Evolutionary conservation across 345 rosid genomes (phyloP), one percentile per base, ranked within the genome.

Genomic region (Populus euphratica): DNA sequence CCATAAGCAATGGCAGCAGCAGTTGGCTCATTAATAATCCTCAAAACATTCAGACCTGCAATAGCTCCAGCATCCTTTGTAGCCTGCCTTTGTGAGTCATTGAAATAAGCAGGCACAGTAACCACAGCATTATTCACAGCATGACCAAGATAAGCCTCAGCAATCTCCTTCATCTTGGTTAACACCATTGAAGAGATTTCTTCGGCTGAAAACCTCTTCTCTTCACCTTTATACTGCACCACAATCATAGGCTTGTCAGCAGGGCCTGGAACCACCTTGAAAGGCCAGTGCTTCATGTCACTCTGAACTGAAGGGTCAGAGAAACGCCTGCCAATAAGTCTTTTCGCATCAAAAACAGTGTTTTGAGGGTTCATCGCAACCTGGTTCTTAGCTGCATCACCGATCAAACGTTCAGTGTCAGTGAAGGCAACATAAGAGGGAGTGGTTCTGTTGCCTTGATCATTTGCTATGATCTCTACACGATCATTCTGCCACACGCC

Each of bases 221-320:
- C 69, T 59, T 77, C 79, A 5, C 79, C 79, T 70, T 77, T 77
- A 25, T 70, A 77, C 39, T 29, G 29, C 4, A 70, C 74, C 54
- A 77, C 80, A 5, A 77, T 77, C 80, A 77, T 62, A 12, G 80
- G 80, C 63, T 77, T 77, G 41, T 77, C 80, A 1, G 69, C 79
- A 12, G 79, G 69, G 47, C 79, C 79, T 6, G 79, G 21, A 20
- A 77, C 61, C 1, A 77, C 75, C 63, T 77, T 77, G 61, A 77
- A 77, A n/a, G 80, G 80, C 80, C 80, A 77, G 62, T 69, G 80
- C 62, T 77, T 77, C 80, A 77, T 77, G 75, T 77, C 80, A 16
- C 73, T 69, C 31, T 77, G 80, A 3, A 77, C 80, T 8, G 70
- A 69, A 27, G 75, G 70, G 18, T 77, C 80, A 16, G 75, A 77